Percentiles rank a stretch among this genome's conserved stretches.
These are phyloP conservation scores for Paracoccidioides lutzii DNA, from an alignment of 2,329 filamentous ascomycete genomes.

Conservation along the genomic window DNA sequence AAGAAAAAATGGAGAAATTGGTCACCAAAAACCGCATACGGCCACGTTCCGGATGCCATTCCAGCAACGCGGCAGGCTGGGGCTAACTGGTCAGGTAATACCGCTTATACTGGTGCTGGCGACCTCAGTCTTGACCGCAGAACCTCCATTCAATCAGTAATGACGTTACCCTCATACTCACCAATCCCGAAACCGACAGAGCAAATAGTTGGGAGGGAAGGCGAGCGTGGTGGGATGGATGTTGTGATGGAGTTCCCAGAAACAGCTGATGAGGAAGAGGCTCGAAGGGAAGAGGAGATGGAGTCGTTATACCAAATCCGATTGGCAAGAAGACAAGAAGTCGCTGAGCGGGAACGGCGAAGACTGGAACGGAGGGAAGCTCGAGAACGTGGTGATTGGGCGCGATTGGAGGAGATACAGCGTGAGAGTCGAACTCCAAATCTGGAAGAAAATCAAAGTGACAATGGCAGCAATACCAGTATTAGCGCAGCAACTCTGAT, in stretches of 20 bases:
- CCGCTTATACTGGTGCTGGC: conserved; percentile 7
- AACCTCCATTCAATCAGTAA: conserved; percentile 80
- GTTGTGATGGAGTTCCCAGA: conserved; percentile 76
- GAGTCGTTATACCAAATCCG: conserved; percentile 83
- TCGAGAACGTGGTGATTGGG: conserved; percentile 54
- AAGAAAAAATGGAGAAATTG: conserved; percentile 42
- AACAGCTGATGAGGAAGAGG: conserved; percentile 65
- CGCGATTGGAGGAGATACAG: conserved; percentile 52
- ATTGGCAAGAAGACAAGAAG: conserved; percentile 58
- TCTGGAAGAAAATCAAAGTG: conserved; percentile 23
- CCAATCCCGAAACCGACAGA: conserved; percentile 60
- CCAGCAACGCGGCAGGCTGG: not conserved
- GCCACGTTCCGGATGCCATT: conserved; percentile 23
- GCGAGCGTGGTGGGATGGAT: conserved; percentile 84
- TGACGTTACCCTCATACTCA: conserved; percentile 82
- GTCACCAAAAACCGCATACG: conserved; percentile 32
- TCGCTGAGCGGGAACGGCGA: conserved; percentile 65
- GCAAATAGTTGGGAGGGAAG: conserved; percentile 72
- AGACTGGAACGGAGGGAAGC: conserved; percentile 58
- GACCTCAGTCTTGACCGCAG: conserved; percentile 56
- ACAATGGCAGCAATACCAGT: conserved; percentile 25
- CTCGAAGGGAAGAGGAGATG: conserved; percentile 78
- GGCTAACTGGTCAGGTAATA: conserved; percentile 12
- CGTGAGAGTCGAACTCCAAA: conserved; percentile 42
- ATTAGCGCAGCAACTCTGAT: conserved; percentile 26